A percentile compares a stretch with the other conserved stretches of the same genome.
Conservation (phyloP, 805 yeast genomes). For the Torulaspora maleeae region DNA sequence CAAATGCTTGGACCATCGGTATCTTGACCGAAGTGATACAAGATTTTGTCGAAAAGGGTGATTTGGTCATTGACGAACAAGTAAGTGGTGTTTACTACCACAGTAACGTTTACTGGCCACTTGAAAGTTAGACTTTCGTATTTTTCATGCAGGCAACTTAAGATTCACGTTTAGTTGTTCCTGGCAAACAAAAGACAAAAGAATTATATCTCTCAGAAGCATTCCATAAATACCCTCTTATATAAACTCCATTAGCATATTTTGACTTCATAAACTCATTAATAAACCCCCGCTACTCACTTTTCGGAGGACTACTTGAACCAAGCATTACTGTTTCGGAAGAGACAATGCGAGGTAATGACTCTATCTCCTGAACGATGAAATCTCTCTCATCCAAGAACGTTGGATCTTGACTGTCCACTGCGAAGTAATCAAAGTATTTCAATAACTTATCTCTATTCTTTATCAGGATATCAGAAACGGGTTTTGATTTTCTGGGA, state of each 20-base stretch:
- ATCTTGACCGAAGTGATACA: constrained; percentile 63
- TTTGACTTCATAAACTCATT: background rate
- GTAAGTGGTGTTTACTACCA: constrained; percentile 63
- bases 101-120: constrained; percentile 40
- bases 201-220: background rate
- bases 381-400: constrained; percentile 78
- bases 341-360: constrained; percentile 55
- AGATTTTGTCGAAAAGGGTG: constrained; percentile 52
- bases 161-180: background rate
- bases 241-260: background rate
- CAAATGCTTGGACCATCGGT: constrained; percentile 60
- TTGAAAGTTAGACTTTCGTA: background rate
- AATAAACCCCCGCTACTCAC: background rate
- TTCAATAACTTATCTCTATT: constrained; percentile 72
- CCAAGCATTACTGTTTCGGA: constrained; percentile 18
- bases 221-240: background rate
- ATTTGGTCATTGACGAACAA: constrained; percentile 61
- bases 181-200: constrained; percentile 1
- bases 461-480: constrained; percentile 75
- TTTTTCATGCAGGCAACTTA: no score
- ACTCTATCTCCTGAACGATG: constrained; percentile 67
- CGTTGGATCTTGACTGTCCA: constrained; percentile 52
- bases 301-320: constrained; percentile 16
- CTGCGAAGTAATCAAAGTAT: constrained; percentile 62
- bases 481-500: constrained; percentile 78